Evolutionary conservation across 2,329 filamentous ascomycete genomes (phyloP).

Genomic region (Byssoonygena ceratinophila): DNA sequence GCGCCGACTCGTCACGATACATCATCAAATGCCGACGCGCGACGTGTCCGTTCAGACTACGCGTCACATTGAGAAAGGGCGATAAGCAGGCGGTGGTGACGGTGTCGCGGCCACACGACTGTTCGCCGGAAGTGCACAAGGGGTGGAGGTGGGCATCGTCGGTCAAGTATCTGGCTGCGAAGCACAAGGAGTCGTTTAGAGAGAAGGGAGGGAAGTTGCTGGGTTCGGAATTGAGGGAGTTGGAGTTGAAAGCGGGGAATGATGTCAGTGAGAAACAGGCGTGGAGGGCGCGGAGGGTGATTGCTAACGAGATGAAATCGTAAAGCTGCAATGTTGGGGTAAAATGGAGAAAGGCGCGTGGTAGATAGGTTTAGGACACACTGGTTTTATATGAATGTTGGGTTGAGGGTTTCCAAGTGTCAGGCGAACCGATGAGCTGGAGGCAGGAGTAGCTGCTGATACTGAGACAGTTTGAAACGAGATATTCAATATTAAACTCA

Average conservation of each 20-base stretch:
- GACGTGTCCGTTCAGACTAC: slow-evolving; percentile 7
- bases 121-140: slow-evolving; percentile 8
- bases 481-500: too few species aligned
- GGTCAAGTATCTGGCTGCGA: slow-evolving; percentile 8
- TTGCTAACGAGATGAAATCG: not conserved
- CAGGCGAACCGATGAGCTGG: too few species aligned
- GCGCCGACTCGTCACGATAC: slow-evolving; percentile 11
- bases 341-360: not conserved
- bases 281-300: slow-evolving; percentile 10
- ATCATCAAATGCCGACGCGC: slow-evolving; percentile 8
- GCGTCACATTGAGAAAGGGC: slow-evolving; percentile 1
- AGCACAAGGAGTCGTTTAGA: slow-evolving; percentile 5
- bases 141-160: slow-evolving; percentile 10
- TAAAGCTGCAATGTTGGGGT: too few species aligned
- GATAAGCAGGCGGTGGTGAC: slow-evolving; percentile 8
- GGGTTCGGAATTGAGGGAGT: slow-evolving; percentile 5
- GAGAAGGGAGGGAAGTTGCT: slow-evolving; percentile 1
- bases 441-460: too few species aligned
- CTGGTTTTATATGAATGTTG: too few species aligned
- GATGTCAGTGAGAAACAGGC: slow-evolving; percentile 9
- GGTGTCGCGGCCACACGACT: slow-evolving; percentile 9
- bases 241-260: slow-evolving; percentile 8
- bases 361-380: too few species aligned
- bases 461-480: too few species aligned
- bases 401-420: too few species aligned